phyloP scores from a whole-genome alignment of 2,329 filamentous ascomycete genomes.

The Aspergillus thermomutatus region DNA sequence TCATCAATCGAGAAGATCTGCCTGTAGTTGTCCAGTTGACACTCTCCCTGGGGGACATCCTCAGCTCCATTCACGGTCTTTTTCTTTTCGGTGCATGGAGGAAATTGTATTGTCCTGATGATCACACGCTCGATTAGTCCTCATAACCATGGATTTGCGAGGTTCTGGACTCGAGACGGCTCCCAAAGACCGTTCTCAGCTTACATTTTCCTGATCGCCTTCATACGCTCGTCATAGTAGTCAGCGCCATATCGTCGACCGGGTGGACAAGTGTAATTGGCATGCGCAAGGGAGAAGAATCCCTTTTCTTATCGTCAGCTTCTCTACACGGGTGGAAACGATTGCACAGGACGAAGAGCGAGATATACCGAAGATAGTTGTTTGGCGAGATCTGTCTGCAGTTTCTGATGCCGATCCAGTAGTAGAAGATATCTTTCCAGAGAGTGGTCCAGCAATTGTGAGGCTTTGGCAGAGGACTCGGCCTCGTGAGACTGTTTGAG shows the following conservation, averaged over 20 bases:
- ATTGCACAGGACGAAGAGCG: neutral
- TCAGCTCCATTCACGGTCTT: neutral
- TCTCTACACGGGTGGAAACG: neutral
- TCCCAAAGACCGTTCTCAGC: neutral
- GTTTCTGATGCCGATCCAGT: slow-evolving; percentile 41
- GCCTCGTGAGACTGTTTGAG: slow-evolving; percentile 14
- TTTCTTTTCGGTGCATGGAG: neutral
- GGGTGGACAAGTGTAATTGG: slow-evolving; percentile 46
- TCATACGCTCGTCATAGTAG: slow-evolving; percentile 51
- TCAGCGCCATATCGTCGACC: slow-evolving; percentile 47
- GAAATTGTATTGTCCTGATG: slow-evolving; percentile 12
- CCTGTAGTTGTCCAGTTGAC: slow-evolving; percentile 1
- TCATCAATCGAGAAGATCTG: slow-evolving; percentile 12
- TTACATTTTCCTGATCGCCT: slow-evolving; percentile 43
- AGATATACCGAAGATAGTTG: slow-evolving; percentile 39
- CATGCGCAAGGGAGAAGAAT: slow-evolving; percentile 47
- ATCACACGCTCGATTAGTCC: slow-evolving; percentile 1
- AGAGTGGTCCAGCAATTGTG: slow-evolving; percentile 37
- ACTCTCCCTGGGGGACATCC: neutral
- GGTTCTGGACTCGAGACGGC: neutral
- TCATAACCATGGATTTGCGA: neutral
- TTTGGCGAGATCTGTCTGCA: slow-evolving; percentile 37
- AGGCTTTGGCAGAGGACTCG: slow-evolving; percentile 23
- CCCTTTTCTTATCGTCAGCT: slow-evolving; percentile 32
- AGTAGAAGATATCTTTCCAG: slow-evolving; percentile 43